Evolutionary conservation across 306 rosid genomes (phyloP), one percentile per base, ranked within the genome.

Genomic region (Lathyrus tuberosus): DNA sequence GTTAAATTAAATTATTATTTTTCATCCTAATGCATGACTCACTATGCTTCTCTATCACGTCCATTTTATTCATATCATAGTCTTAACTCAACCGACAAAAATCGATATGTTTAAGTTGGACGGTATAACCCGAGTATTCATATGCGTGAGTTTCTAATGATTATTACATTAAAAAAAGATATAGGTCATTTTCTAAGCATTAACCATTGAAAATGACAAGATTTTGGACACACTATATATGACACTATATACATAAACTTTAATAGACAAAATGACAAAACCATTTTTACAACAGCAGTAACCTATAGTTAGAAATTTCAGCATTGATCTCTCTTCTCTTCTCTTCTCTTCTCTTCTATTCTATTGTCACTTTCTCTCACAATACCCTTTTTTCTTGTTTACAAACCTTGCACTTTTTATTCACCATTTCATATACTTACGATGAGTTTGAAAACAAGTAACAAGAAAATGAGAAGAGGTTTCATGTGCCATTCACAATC

Each of bases 401-500:
- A 48, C 10, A 48, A 15, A 48, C 11, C 10, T 51, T 51, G 26
- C 58, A 51, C 26, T 8, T 51, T 51, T 17, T 9, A 51, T 51
- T 8, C 57, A 51, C 58, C 30, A 3, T 52, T 20, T 49, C 37
- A 49, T 41, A 49, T 49, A 41, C 40, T 35, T 18, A 56, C 48
- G 38, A 84, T 81, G 85, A 89, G 62, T 70, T 65, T 59, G 81
- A 85, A 78, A 66, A 69, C 16, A 65, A 64, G 57, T 28, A 52
- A 70, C 61, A 53, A 57, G 76, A 85, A 52, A 51, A 80, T 82
- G 65, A 37, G 33, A 77, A 75, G 76, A 65, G 96, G 91, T 1
- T 89, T 92, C 80, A 89, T 81, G 96, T 92, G 98, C 77, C 95
- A 80, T 12, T 86, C 91, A 47, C 76, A 70, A 20, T 86, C 88